Evolutionary conservation across 1,139 yeast genomes (phyloP).

Genomic region (Trichomonascaceae sp.): DNA sequence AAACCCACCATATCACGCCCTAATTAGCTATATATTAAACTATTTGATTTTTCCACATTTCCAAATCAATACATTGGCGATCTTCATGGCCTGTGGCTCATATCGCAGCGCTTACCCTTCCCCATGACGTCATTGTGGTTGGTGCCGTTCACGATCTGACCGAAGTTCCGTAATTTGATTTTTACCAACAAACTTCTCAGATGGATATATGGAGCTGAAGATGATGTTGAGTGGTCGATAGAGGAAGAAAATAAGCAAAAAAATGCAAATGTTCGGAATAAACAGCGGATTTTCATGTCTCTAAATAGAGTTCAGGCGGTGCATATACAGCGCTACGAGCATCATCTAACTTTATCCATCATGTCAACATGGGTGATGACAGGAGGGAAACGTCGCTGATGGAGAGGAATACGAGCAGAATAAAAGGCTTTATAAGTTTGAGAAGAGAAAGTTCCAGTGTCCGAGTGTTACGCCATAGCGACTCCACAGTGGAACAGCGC

Average conservation of each 20-base stretch:
- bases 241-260: too few relatives aligned
- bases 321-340: not conserved
- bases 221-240: not conserved
- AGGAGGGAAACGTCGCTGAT: too few relatives aligned
- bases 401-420: too few relatives aligned
- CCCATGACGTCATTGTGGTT: not conserved
- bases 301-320: not conserved
- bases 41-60: not conserved
- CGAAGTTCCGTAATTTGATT: not conserved
- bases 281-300: too few relatives aligned
- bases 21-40: not conserved
- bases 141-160: not conserved
- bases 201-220: not conserved
- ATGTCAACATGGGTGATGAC: slow-evolving; percentile 8
- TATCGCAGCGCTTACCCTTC: too few relatives aligned
- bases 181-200: not conserved
- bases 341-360: not conserved
- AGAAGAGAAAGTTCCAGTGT: too few relatives aligned
- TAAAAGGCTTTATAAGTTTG: too few relatives aligned
- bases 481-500: too few relatives aligned
- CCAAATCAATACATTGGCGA: not conserved
- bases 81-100: too few relatives aligned
- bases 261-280: too few relatives aligned
- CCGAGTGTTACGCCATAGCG: too few relatives aligned
- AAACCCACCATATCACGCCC: not conserved